phyloP scores from a whole-genome alignment of 192 early-diverging fungal genomes.

The Chytriomyces sp. region DNA sequence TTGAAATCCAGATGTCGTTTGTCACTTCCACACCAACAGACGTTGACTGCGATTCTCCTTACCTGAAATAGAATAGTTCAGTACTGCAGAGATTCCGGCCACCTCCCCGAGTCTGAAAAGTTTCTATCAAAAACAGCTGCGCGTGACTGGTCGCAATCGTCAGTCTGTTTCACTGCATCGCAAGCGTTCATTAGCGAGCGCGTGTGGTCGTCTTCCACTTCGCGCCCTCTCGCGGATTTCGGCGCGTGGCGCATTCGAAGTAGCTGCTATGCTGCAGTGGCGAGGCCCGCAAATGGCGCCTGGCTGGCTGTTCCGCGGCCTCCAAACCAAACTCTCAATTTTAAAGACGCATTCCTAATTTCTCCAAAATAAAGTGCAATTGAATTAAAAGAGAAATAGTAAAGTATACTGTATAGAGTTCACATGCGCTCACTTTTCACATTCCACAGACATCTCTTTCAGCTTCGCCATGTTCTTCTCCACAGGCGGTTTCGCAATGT shows the following conservation, averaged over 20 bases:
- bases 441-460: constrained; percentile 58
- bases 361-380: no score
- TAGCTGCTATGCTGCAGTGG: no score
- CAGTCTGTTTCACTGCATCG: constrained; percentile 14
- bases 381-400: no score
- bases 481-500: constrained; percentile 59
- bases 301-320: no score
- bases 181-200: neutral
- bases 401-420: no score
- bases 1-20: no score
- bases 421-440: no score
- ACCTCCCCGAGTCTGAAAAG: constrained; percentile 51
- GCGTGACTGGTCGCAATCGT: constrained; percentile 36
- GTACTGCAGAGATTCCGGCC: constrained; percentile 78
- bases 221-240: constrained; percentile 2
- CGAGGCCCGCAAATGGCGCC: no score
- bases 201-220: neutral
- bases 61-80: constrained; percentile 71
- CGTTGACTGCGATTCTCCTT: constrained; percentile 30
- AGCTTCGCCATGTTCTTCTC: constrained; percentile 53
- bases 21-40: constrained; percentile 19
- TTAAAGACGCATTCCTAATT: no score
- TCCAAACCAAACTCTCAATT: no score
- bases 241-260: no score
- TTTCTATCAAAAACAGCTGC: constrained; percentile 68